Conservation (phyloP, 257 asterid genomes). For the Scutellaria galericulata region DNA sequence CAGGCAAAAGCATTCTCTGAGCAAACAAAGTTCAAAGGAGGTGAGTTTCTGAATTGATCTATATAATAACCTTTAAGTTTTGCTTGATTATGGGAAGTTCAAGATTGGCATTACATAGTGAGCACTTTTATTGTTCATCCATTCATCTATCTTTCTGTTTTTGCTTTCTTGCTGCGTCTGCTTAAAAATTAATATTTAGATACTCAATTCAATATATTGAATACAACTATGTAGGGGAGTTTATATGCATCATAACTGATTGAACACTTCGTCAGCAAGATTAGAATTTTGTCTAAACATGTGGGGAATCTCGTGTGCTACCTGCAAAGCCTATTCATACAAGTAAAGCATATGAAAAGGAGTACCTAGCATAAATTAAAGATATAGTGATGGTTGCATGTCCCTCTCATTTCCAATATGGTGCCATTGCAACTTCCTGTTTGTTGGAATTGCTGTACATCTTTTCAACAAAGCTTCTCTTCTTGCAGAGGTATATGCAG, state of each 20-base stretch:
- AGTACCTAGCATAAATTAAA: no score
- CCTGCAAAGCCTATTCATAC: no score
- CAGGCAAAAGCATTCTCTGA: constrained; percentile 85
- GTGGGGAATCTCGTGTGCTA: not conserved
- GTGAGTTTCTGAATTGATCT: constrained; percentile 48
- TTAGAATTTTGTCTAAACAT: not conserved
- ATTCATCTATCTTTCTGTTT: constrained; percentile 1
- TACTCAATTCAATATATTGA: constrained; percentile 1
- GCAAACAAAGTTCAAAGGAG: constrained; percentile 92
- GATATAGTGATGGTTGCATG: no score
- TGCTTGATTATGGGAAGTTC: constrained; percentile 7
- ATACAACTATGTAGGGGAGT: not conserved
- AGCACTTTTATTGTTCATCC: not conserved
- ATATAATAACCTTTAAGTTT: not conserved
- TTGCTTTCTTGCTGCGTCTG: constrained; percentile 1
- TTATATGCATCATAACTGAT: not conserved
- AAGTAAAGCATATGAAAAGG: not conserved
- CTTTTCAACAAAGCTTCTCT: constrained; percentile 12
- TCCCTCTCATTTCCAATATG: no score
- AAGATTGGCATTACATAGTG: constrained; percentile 5
- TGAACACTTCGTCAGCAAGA: not conserved
- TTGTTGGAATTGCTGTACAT: not conserved
- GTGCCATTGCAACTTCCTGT: not conserved
- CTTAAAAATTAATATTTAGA: not conserved
- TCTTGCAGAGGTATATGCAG: constrained; percentile 92